Conservation (phyloP, 1,284 basidiomycete genomes). For the Gymnopus androsaceus region DNA sequence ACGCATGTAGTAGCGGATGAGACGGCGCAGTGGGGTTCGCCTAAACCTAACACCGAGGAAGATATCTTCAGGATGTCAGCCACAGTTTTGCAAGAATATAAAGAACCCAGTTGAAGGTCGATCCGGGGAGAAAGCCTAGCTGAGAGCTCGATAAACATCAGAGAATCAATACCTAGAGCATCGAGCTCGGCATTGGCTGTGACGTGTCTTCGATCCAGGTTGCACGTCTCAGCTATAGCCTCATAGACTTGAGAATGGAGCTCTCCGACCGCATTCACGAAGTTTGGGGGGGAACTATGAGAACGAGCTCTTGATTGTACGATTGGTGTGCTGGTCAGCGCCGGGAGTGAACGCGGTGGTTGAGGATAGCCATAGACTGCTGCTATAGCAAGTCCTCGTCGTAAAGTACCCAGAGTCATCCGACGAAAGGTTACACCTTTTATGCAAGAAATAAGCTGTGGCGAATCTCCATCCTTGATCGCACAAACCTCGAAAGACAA, state of each 20-base stretch:
- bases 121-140: conserved; percentile 36
- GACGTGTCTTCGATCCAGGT: conserved; percentile 33
- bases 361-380: conserved; percentile 21
- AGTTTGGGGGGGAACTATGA: conserved; percentile 6
- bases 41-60: conserved; percentile 16
- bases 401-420: conserved; percentile 50
- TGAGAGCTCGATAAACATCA: conserved; percentile 56
- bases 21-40: conserved; percentile 10
- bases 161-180: conserved; percentile 54
- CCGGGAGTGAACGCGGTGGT: not conserved
- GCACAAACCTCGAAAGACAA: conserved; percentile 55
- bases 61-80: conserved; percentile 36
- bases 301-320: not conserved
- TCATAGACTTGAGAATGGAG: conserved; percentile 24
- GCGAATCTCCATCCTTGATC: conserved; percentile 35
- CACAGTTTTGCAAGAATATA: conserved; percentile 41
- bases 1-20: conserved; percentile 10
- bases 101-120: conserved; percentile 32
- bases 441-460: conserved; percentile 51
- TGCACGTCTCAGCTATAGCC: conserved; percentile 48
- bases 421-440: conserved; percentile 60
- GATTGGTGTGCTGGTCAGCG: not conserved
- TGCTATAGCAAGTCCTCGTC: conserved; percentile 42
- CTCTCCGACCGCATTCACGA: not conserved
- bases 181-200: conserved; percentile 39